Percentiles rank a stretch among this genome's conserved stretches.
phyloP scores from a whole-genome alignment of 176 grass and related monocot genomes.

The Oryza glumipatula region DNA sequence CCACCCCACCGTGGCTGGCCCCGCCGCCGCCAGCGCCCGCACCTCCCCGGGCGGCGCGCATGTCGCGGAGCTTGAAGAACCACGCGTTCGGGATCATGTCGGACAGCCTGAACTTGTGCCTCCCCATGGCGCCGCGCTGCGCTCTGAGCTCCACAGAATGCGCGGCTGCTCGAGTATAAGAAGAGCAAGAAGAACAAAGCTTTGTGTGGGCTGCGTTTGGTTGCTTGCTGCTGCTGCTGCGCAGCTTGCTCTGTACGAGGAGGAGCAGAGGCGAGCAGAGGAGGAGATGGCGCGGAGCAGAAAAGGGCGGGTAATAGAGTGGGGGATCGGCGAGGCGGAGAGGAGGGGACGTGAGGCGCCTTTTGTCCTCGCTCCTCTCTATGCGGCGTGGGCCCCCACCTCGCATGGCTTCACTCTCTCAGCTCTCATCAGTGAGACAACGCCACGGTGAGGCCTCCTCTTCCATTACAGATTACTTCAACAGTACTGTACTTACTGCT shows the following conservation, averaged over 20 bases:
- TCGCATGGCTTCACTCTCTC: slow-evolving; percentile 9
- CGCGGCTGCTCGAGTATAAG: neutral
- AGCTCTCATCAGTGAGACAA: neutral
- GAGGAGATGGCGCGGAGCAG: slow-evolving; percentile 10
- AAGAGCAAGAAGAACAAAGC: neutral
- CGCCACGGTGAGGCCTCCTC: neutral
- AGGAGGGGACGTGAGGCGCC: slow-evolving; percentile 49
- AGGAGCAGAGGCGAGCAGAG: neutral
- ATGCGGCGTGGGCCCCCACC: slow-evolving; percentile 20
- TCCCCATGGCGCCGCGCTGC: slow-evolving; percentile 55
- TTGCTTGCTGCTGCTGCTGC: slow-evolving; percentile 22
- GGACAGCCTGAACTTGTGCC: slow-evolving; percentile 78
- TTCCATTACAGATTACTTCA: neutral
- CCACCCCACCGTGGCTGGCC: neutral
- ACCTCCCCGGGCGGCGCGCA: slow-evolving; percentile 44
- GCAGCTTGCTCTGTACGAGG: slow-evolving; percentile 46
- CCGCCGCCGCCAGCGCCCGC: neutral
- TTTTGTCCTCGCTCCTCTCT: slow-evolving; percentile 54
- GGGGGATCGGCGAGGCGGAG: neutral
- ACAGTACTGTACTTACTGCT: neutral
- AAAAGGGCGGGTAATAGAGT: slow-evolving; percentile 41
- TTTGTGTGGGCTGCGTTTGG: neutral
- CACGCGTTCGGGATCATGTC: slow-evolving; percentile 98
- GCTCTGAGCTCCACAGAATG: neutral
- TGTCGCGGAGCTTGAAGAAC: slow-evolving; percentile 93